phyloP scores from a whole-genome alignment of 768 basidiomycete genomes.

The Pleurotus eryngii region DNA sequence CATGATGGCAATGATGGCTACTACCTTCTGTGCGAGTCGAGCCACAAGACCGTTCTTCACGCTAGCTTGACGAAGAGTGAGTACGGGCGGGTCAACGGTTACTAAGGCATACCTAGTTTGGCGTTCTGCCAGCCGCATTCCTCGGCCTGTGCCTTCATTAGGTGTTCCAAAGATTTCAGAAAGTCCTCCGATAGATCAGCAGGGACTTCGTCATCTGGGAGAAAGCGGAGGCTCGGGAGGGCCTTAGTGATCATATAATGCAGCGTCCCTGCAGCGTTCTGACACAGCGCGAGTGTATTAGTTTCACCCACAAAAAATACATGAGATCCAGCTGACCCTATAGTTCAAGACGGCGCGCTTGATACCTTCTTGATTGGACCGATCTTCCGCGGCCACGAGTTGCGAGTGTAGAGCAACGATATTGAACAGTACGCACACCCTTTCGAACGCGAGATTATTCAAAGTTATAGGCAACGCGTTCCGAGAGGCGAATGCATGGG shows the following conservation, averaged over 20 bases:
- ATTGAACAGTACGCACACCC: conserved; percentile 78
- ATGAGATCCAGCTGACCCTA: conserved; percentile 44
- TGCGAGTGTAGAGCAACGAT: conserved; percentile 84
- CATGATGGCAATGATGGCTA: too few relatives aligned
- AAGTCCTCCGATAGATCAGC: conserved; percentile 66
- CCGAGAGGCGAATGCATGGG: conserved; percentile 59
- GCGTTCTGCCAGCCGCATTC: conserved; percentile 97
- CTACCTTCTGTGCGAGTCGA: conserved; percentile 73
- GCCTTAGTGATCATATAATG: conserved; percentile 54
- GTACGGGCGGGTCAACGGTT: conserved; percentile 6
- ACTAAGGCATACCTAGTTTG: conserved; percentile 57
- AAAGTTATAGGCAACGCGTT: conserved; percentile 56
- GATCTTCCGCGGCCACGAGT: conserved; percentile 68
- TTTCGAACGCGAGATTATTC: conserved; percentile 78
- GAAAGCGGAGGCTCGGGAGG: conserved; percentile 46
- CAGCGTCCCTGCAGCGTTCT: conserved; percentile 74
- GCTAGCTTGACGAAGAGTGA: conserved; percentile 37
- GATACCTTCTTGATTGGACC: conserved; percentile 73
- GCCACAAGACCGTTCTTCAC: conserved; percentile 83
- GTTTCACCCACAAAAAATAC: conserved; percentile 6
- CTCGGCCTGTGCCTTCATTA: conserved; percentile 93
- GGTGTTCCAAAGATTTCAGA: conserved; percentile 58
- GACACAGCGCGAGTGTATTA: background rate
- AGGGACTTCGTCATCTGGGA: conserved; percentile 47
- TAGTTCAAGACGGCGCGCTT: conserved; percentile 72